Evolutionary conservation across 345 rosid species (phyloP), one percentile per base, ranked within the genome.

Genomic region (Aquilaria yunnanensis): DNA sequence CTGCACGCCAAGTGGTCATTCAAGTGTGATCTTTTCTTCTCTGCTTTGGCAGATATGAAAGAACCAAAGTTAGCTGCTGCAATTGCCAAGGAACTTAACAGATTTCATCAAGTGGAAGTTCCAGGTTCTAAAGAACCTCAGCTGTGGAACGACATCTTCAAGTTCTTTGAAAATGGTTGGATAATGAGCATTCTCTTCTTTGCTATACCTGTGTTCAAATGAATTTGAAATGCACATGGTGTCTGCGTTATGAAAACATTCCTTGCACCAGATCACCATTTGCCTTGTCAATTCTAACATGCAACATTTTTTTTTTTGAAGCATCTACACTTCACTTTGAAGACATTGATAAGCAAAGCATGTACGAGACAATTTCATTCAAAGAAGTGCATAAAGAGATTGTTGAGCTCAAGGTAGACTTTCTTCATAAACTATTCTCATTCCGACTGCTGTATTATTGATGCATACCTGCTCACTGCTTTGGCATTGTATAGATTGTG

Each of bases 41-140:
- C 49, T 56, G n/a, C 64, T 59, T 43, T 68, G 73, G 54, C 81
- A 94, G 99, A 94, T 68, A 79, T 90, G 90, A 88, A 84, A 69
- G 65, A 75, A 48, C 90, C 96, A 37, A 85, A 85, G 80, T 68
- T 86, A 74, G 86, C 82, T 68, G 92, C 93, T 48, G 83, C 85
- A 77, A 88, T 94, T 64, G 95, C 99, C n/a, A 88, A 80, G 77
- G 78, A 94, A 67, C 89, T 94, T 69, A 80, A 56, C 23, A 85
- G 63, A 72, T 94, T 90, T 79, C 97, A 94, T 76, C 68, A 74
- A 69, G 95, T 88, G 66, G 85, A 86, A 63, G 80, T 94, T 67
- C 92, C 99, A 11, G 95, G 97, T 48, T 82, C 88, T 70, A 83
- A 83, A 75, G 99, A 88, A 69, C 95, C 99, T 72, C 96, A 94